phyloP scores from a whole-genome alignment of 352 stramenopile species.

The Globisporangium echinulatum region DNA sequence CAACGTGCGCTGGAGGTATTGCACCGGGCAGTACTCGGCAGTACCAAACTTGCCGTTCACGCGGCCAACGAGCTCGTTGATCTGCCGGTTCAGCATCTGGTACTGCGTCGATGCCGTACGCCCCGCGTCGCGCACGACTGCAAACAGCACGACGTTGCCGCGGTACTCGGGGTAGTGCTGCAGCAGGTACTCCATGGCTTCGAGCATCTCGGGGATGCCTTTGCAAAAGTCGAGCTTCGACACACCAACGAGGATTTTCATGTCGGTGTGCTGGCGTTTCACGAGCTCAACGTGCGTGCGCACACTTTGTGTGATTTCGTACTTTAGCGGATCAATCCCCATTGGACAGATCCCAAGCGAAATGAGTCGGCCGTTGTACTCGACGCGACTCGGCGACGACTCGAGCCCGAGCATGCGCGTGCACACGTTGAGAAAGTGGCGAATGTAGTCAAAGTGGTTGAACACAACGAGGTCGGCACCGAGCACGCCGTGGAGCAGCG shows the following conservation, averaged over 20 bases:
- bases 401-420: constrained; percentile 85
- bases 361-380: constrained; percentile 85
- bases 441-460: constrained; percentile 88
- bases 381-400: constrained; percentile 75
- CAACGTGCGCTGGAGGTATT: constrained; percentile 85
- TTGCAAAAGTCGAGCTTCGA: constrained; percentile 81
- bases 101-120: constrained; percentile 64
- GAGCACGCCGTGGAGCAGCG: constrained; percentile 72
- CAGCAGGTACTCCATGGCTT: constrained; percentile 86
- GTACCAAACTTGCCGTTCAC: constrained; percentile 87
- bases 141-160: constrained; percentile 91
- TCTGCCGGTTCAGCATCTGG: constrained; percentile 80
- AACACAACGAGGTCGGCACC: constrained; percentile 85
- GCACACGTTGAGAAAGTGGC: constrained; percentile 81
- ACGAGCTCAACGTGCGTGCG: constrained; percentile 44
- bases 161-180: constrained; percentile 89
- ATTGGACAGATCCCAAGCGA: constrained; percentile 86
- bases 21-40: constrained; percentile 83
- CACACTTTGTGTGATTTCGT: constrained; percentile 56
- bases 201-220: constrained; percentile 86
- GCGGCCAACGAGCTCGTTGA: constrained; percentile 85
- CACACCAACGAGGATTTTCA: constrained; percentile 75
- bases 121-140: constrained; percentile 81
- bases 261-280: constrained; percentile 46
- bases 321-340: constrained; percentile 85